phyloP scores from a whole-genome alignment of 345 rosid genomes.

The Viola odorata region DNA sequence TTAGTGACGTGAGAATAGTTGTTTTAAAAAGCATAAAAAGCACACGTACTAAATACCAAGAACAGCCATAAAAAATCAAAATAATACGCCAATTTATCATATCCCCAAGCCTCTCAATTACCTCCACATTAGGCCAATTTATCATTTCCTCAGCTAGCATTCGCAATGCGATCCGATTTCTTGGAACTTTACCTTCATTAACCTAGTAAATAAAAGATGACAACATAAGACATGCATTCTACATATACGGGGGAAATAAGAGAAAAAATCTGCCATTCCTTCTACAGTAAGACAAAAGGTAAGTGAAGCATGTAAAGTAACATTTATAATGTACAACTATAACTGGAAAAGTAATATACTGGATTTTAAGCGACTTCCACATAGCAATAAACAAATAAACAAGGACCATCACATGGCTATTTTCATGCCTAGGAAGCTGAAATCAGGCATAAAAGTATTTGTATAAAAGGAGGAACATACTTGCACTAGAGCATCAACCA shows the following conservation, averaged over 20 bases:
- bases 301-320: too few species aligned
- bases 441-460: too few species aligned
- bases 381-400: not conserved
- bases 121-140: slow-evolving; percentile 95
- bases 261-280: not conserved
- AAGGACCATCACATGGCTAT: not conserved
- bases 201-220: slow-evolving; percentile 41
- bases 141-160: slow-evolving; percentile 80
- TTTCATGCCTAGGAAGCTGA: too few species aligned
- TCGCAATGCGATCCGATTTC: slow-evolving; percentile 56
- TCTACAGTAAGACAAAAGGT: not conserved
- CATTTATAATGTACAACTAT: too few species aligned
- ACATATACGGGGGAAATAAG: not conserved
- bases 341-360: too few species aligned
- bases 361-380: too few species aligned
- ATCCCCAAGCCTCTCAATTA: slow-evolving; percentile 14
- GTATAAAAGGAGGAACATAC: slow-evolving; percentile 22
- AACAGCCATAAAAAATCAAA: too few species aligned
- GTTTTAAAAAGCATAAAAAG: too few species aligned
- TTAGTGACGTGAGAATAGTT: too few species aligned
- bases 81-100: too few species aligned
- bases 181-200: slow-evolving; percentile 76
- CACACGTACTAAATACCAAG: not conserved
- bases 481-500: slow-evolving; percentile 71
- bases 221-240: not conserved